Evolutionary conservation across 2,329 filamentous ascomycete genomes (phyloP).

Genomic region (Cadophora gregata): DNA sequence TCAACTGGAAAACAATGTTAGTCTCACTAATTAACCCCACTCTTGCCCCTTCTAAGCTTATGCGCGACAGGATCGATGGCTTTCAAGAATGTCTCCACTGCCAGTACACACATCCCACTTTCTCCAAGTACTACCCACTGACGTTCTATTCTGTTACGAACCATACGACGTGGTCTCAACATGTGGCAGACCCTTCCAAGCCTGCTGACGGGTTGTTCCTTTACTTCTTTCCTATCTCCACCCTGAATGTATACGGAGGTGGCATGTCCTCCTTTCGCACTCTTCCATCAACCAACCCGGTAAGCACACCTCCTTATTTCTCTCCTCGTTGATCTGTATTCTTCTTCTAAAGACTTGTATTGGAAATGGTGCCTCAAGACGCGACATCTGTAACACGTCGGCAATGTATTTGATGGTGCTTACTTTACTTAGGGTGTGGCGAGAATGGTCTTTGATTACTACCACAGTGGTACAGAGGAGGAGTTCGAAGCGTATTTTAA

Average conservation of each 20-base stretch:
- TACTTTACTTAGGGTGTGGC: too few relatives aligned
- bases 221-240: constrained; percentile 63
- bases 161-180: constrained; percentile 60
- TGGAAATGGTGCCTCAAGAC: neutral
- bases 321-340: too few relatives aligned
- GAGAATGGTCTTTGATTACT: constrained; percentile 64
- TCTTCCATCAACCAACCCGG: constrained; percentile 56
- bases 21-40: neutral
- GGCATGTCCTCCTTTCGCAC: constrained; percentile 63
- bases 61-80: constrained; percentile 54
- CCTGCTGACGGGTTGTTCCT: constrained; percentile 60
- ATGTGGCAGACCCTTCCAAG: constrained; percentile 59
- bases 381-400: too few relatives aligned
- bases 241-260: constrained; percentile 61
- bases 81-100: constrained; percentile 65
- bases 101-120: constrained; percentile 62
- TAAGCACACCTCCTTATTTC: neutral
- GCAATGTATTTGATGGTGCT: too few relatives aligned
- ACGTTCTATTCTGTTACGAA: constrained; percentile 61
- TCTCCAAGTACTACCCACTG: constrained; percentile 59
- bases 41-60: constrained; percentile 8
- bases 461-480: constrained; percentile 55
- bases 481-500: constrained; percentile 62
- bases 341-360: too few relatives aligned
- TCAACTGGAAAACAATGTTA: constrained; percentile 66